Evolutionary conservation across 148 eudicot species (phyloP).

Genomic region (Camellia granthamiana): DNA sequence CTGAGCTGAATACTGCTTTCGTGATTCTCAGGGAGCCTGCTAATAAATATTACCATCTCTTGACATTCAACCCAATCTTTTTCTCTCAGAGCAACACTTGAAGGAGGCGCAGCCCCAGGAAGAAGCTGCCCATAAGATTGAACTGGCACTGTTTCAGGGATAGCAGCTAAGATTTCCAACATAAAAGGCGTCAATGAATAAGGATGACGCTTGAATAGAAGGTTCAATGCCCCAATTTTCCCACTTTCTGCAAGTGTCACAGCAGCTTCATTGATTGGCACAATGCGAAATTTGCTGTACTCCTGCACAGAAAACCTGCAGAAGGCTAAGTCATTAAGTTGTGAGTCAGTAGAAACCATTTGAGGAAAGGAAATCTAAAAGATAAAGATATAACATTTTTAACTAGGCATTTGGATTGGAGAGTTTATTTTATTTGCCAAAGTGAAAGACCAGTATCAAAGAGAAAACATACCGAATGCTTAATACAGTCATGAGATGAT

Average conservation of each 20-base stretch:
- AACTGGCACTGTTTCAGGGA: slow-evolving; percentile 91
- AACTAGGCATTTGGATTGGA: not conserved
- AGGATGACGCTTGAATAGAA: slow-evolving; percentile 90
- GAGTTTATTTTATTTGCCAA: not conserved
- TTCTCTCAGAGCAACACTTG: slow-evolving; percentile 61
- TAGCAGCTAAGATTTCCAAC: slow-evolving; percentile 79
- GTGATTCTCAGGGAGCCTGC: slow-evolving; percentile 37
- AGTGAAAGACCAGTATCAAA: not conserved
- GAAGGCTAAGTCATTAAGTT: slow-evolving; percentile 46
- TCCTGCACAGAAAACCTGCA: slow-evolving; percentile 90
- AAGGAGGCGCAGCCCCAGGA: slow-evolving; percentile 81
- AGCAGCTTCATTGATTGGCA: slow-evolving; percentile 74
- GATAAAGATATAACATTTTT: not conserved
- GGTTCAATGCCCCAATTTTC: slow-evolving; percentile 93
- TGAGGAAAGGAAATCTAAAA: not conserved
- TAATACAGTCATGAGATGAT: not conserved
- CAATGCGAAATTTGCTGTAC: slow-evolving; percentile 68
- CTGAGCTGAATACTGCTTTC: slow-evolving; percentile 41
- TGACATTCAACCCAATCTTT: slow-evolving; percentile 98
- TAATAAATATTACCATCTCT: slow-evolving; percentile 51
- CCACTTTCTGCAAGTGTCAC: slow-evolving; percentile 84
- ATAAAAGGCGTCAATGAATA: slow-evolving; percentile 66
- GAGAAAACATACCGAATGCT: not conserved
- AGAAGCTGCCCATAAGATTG: slow-evolving; percentile 92
- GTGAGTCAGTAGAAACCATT: slow-evolving; percentile 39